Percentiles rank a stretch among this genome's conserved stretches.
Evolutionary conservation across 805 yeast genomes (phyloP).

Genomic region (Spathaspora hagerdaliae): DNA sequence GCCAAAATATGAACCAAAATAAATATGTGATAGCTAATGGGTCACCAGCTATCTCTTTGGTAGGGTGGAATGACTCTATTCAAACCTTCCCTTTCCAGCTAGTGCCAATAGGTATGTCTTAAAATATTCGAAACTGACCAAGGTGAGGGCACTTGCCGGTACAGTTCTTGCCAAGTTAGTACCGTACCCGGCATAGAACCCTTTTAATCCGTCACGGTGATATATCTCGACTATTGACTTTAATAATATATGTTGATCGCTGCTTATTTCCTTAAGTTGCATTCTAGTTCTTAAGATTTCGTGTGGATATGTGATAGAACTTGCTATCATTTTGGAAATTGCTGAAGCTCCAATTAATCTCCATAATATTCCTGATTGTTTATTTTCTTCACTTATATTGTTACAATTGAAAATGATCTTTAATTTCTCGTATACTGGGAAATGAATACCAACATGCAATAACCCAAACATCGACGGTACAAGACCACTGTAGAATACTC

Average conservation of each 20-base stretch:
- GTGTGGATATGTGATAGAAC: constrained; percentile 89
- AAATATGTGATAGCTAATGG: too few species aligned
- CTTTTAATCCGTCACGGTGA: constrained; percentile 67
- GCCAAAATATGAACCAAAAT: too few species aligned
- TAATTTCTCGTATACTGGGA: constrained; percentile 85
- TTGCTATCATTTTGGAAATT: constrained; percentile 82
- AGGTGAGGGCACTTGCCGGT: constrained; percentile 93
- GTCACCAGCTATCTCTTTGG: too few species aligned
- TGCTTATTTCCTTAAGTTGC: constrained; percentile 49
- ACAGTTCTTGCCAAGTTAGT: constrained; percentile 87
- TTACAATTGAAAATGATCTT: constrained; percentile 47
- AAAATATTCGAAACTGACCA: constrained; percentile 85
- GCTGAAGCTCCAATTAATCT: constrained; percentile 59
- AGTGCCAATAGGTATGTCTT: constrained; percentile 47
- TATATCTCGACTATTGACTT: constrained; percentile 40
- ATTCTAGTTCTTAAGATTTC: constrained; percentile 89
- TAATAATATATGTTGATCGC: constrained; percentile 16
- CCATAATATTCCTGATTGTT: constrained; percentile 16
- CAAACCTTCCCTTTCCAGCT: constrained; percentile 16
- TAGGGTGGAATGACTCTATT: background rate
- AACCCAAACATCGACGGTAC: constrained; percentile 89
- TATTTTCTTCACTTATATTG: constrained; percentile 1
- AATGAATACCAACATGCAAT: constrained; percentile 92
- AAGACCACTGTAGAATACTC: constrained; percentile 83
- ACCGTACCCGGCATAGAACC: constrained; percentile 86